Evolutionary conservation across 768 basidiomycete species (phyloP), one percentile per base, ranked within the genome.

Genomic region (Baorangia bicolor): DNA sequence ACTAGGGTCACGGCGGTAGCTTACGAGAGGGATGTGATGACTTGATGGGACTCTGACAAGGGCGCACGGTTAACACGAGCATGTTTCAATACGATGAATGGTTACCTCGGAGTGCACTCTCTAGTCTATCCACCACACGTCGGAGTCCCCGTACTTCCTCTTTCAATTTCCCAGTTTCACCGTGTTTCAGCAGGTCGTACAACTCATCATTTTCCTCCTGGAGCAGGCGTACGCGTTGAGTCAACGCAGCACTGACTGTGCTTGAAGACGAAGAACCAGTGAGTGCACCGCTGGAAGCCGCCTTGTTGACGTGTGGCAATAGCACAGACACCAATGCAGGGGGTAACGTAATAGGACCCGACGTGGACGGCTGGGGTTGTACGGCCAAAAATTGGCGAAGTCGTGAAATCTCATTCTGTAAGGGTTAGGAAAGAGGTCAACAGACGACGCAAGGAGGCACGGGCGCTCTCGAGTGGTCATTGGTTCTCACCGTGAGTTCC

Each of bases 141-240:
- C 84, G 78, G 51, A 94, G 75, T 8, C 83, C 83, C 45, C 82
- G 81, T 12, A 88, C 88, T 68, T 94, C 89, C 65, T 92, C 92
- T 68, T 91, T 91, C 58, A 94, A 67, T 67, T 81, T 85, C 5
- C 90, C 91, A 0, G 88, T 88, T 71, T 94, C 91, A 38, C 87
- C 82, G 25, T 76, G 76, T 68, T 83, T 87, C 52, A 94, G 72
- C 11, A 93, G 73, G 46, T 85, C 81, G 67, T 93, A 94, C 18
- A 94, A 70, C 59, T 94, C 92, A 61, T 94, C 90, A 56, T 94
- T 94, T 70, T 94, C 92, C 53, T 92, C 87, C 67, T 94, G 92
- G 11, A 94, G 74, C 18, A 86, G 70, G 45, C 83, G 82, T 27
- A 83, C 81, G 44, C 89, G 79, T 64, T 92, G 90, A 0, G 83